phyloP scores from a whole-genome alignment of 495 filamentous ascomycete species.

The Venustampulla echinocandica region DNA sequence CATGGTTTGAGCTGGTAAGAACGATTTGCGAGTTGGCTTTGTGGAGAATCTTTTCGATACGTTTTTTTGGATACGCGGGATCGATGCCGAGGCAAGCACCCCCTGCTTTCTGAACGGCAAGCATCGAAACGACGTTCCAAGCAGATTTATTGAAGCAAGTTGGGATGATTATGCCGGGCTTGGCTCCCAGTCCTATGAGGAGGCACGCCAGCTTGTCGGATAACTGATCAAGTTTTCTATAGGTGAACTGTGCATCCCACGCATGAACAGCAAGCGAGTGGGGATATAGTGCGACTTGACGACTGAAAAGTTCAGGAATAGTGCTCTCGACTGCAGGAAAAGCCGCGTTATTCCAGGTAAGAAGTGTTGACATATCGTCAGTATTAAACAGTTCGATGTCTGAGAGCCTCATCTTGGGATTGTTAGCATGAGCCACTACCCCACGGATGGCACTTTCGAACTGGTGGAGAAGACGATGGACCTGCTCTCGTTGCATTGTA shows the following conservation, averaged over 20 bases:
- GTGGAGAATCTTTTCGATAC: neutral
- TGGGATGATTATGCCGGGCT: slow-evolving; percentile 6
- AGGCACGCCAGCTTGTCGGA: neutral
- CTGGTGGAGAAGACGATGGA: too few relatives aligned
- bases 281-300: slow-evolving; percentile 23
- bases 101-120: slow-evolving; percentile 36
- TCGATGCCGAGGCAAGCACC: slow-evolving; percentile 41
- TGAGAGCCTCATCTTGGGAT: too few relatives aligned
- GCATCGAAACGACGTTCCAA: slow-evolving; percentile 31
- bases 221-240: slow-evolving; percentile 11
- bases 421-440: too few relatives aligned
- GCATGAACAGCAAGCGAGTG: slow-evolving; percentile 9
- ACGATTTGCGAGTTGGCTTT: slow-evolving; percentile 5
- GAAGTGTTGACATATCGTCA: too few relatives aligned
- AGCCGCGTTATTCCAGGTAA: slow-evolving; percentile 23
- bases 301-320: slow-evolving; percentile 39
- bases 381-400: too few relatives aligned
- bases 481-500: too few relatives aligned
- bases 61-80: slow-evolving; percentile 25
- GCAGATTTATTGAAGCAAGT: slow-evolving; percentile 36
- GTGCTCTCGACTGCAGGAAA: slow-evolving; percentile 25
- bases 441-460: too few relatives aligned
- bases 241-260: slow-evolving; percentile 33
- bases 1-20: neutral
- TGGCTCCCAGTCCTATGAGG: slow-evolving; percentile 5